These are phyloP conservation scores for Epichloe uncinata DNA, from an alignment of 2,329 filamentous ascomycete species.

Conservation along the genomic window DNA sequence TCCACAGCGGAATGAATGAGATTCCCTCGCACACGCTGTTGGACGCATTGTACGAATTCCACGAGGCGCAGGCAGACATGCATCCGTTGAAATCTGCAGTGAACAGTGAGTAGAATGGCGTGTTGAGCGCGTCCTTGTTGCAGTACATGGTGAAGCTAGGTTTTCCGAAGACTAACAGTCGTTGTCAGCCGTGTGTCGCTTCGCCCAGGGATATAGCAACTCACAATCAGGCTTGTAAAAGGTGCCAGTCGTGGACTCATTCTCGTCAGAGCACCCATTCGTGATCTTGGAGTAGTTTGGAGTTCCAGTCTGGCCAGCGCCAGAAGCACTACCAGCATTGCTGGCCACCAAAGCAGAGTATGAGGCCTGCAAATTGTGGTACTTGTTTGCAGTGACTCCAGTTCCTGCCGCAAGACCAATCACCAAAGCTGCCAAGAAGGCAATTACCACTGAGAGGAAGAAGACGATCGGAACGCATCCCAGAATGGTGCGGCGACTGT, in stretches of 20 bases:
- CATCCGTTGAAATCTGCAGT: conserved; percentile 29
- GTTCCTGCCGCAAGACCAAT: conserved; percentile 32
- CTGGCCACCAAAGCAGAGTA: background rate
- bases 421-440: conserved; percentile 25
- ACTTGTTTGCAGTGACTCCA: conserved; percentile 26
- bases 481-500: background rate
- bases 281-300: conserved; percentile 17
- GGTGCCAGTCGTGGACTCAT: conserved; percentile 19
- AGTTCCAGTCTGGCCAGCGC: background rate
- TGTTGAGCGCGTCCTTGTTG: conserved; percentile 26
- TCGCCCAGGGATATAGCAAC: background rate
- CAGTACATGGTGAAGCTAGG: conserved; percentile 29
- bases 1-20: conserved; percentile 10
- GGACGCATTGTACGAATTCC: conserved; percentile 9
- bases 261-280: conserved; percentile 25
- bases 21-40: conserved; percentile 6
- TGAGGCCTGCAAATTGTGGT: conserved; percentile 14
- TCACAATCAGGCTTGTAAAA: background rate
- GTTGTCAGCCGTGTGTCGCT: background rate
- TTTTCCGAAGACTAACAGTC: conserved; percentile 21
- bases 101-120: conserved; percentile 27
- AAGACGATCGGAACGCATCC: conserved; percentile 25
- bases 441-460: conserved; percentile 26
- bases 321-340: background rate
- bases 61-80: conserved; percentile 34